phyloP scores from a whole-genome alignment of 768 basidiomycete species.

The Mycena crocata region DNA sequence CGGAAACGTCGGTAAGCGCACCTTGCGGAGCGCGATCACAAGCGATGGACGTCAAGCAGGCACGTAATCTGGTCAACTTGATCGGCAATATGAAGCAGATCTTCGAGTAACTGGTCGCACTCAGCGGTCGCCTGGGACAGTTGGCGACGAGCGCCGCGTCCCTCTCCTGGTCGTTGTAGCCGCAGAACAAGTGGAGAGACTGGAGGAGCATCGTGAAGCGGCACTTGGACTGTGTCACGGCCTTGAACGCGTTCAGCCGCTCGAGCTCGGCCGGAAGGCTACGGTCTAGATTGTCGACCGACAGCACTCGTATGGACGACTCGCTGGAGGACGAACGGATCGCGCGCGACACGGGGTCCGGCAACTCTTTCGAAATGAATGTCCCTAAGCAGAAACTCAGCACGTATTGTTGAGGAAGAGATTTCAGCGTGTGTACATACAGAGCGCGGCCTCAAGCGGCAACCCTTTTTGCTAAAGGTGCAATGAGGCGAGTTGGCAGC shows the following conservation, averaged over 20 bases:
- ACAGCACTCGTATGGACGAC: conserved; percentile 77
- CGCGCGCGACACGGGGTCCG: conserved; percentile 76
- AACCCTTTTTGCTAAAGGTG: too few relatives aligned
- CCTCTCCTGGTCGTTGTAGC: conserved; percentile 48
- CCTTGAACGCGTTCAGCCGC: conserved; percentile 64
- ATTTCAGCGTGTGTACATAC: too few relatives aligned
- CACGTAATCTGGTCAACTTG: conserved; percentile 73
- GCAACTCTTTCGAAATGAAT: conserved; percentile 70
- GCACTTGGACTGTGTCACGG: conserved; percentile 71
- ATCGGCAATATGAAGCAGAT: conserved; percentile 68
- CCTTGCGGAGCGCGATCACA: conserved; percentile 81
- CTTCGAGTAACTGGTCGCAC: conserved; percentile 68
- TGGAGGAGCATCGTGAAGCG: conserved; percentile 81
- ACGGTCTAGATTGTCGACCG: conserved; percentile 69
- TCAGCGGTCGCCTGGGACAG: conserved; percentile 68
- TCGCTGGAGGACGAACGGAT: conserved; percentile 77
- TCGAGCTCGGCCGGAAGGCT: conserved; percentile 69
- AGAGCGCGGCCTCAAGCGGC: too few relatives aligned
- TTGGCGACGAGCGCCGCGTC: conserved; percentile 60
- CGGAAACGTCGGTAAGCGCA: conserved; percentile 36
- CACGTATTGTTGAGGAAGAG: too few relatives aligned
- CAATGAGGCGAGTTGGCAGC: too few relatives aligned
- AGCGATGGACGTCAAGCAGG: conserved; percentile 76
- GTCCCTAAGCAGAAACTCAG: too few relatives aligned
- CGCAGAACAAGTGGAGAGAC: conserved; percentile 68